Base-by-base conservation (phyloP, 2,329 filamentous ascomycete species). In the Pseudogymnoascus sp. region DNA sequence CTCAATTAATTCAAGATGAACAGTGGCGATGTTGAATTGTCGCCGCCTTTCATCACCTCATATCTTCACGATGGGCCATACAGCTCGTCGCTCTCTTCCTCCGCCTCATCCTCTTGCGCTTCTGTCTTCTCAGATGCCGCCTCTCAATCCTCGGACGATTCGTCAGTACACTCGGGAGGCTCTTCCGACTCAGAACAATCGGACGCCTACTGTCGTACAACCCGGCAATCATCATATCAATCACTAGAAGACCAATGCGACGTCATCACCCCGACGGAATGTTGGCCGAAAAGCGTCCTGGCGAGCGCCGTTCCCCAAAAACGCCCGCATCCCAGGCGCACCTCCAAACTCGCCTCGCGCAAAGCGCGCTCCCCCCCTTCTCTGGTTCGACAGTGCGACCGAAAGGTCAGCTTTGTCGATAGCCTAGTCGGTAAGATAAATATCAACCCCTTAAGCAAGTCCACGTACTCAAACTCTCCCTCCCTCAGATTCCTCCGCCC, bases 371-470 rank as follows among this genome's bases (percentile, higher is more conserved):
- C 83, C 71, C 89, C 90, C 70, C 91, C 93, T 60, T 78, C 88
- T 64, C 83, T 97, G 68, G 82, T 93, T 67, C 88, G 93, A 72
- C 93, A 97, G 80, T 86, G 86, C 73, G 92, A 97, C 78, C 90
- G 93, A 74, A 96, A 96, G 81, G 85, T 91, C 74, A 93, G 89
- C 77, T 97, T 97, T 74, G 93, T 97, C 77, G 93, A 97, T 77
- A 95, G 88, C 77, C 90, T 97, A 76, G 93, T 97, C 80, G 93
- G 93, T 97, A 91, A 91, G 93, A 82, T 75, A 70, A 73, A 71
- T 66, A 74, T 67, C 69, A 66, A 10, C 51, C 70, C 70, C 64
- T 68, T 63, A 65, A 68, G 62, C 61, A 68, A 65, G 71, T 69
- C 18, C 70, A 64, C 67, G 62, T 66, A 71, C 75, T 77, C 71